These are phyloP conservation scores for Capsicum rhomboideum DNA, from an alignment of 257 asterid species.

Conservation along the genomic window DNA sequence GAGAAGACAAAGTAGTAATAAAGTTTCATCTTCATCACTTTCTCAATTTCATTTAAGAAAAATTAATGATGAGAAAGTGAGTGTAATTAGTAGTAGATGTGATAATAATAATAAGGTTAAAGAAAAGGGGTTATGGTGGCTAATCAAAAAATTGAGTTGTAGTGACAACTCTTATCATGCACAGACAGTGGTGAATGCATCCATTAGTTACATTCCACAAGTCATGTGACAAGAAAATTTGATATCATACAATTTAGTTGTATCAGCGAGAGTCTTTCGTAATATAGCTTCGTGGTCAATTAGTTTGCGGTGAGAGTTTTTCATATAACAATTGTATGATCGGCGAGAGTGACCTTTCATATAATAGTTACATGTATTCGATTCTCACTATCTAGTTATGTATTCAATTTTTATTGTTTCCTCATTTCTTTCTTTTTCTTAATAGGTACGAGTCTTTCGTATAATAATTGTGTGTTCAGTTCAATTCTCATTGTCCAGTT, in stretches of 20 bases:
- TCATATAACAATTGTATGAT: no score
- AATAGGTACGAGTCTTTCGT: background rate
- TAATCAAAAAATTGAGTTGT: background rate
- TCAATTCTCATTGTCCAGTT: background rate
- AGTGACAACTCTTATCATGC: background rate
- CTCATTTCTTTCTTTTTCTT: no score
- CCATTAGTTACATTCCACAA: background rate
- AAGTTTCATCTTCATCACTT: background rate
- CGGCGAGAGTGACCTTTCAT: no score
- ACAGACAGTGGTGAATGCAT: background rate
- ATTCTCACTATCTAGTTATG: background rate
- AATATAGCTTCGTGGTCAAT: no score
- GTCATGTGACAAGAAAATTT: background rate
- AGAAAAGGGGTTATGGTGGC: background rate
- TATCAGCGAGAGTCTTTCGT: no score
- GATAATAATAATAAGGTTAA: background rate
- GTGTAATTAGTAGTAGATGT: background rate
- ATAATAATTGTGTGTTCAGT: no score
- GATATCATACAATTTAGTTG: no score
- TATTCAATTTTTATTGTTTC: background rate
- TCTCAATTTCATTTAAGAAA: background rate
- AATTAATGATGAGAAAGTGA: background rate
- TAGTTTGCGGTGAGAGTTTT: no score
- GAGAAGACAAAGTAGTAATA: background rate
- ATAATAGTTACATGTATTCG: background rate